Evolutionary conservation across 1,284 basidiomycete genomes (phyloP), one percentile per base, ranked within the genome.

Genomic region (Somion occarium): DNA sequence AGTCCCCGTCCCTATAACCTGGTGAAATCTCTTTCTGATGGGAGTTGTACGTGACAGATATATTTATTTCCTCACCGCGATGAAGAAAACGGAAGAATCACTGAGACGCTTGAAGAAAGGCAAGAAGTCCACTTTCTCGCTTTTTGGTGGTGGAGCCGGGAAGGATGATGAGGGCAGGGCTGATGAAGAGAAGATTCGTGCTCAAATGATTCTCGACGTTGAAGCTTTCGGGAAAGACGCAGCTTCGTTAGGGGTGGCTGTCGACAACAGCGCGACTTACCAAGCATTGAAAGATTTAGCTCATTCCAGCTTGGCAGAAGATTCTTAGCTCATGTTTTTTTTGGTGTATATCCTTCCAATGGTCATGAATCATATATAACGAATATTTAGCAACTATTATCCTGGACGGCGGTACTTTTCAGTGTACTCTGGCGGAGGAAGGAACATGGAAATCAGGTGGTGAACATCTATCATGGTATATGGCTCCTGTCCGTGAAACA

Each of bases 31-130:
- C 9, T 37, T n/a, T 9, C 34, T 37, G 34, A 37, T n/a, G 11
- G 34, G 9, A 9, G n/a, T 37, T 11, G n/a, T n/a, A 11, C 7
- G 38, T 5, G 20, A n/a, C 34, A 87, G 85, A 61, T 89, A 89
- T 59, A 76, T 80, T 5, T 74, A 74, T 52, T 82, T 91, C 60
- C 73, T 97, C 23, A 76, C 82, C 3, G 82, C 83, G 3, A 93
- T 95, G 75, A 89, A 85, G 66, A 95, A 95, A 72, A 91, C 90
- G 1, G 92, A 97, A 61, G 92, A 95, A 61, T 87, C 91, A 5
- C 72, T 97, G 26, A 75, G 86, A 20, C 80, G 89, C 41, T 76
- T 95, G 58, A 92, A 93, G 62, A 94, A 91, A 66, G 87, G 87
- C 38, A 90, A 91, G 61, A 91, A 88, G 59, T 72, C 82, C 0